Evolutionary conservation across 495 filamentous ascomycete genomes (phyloP).

Genomic region (Podospora tetraspora): DNA sequence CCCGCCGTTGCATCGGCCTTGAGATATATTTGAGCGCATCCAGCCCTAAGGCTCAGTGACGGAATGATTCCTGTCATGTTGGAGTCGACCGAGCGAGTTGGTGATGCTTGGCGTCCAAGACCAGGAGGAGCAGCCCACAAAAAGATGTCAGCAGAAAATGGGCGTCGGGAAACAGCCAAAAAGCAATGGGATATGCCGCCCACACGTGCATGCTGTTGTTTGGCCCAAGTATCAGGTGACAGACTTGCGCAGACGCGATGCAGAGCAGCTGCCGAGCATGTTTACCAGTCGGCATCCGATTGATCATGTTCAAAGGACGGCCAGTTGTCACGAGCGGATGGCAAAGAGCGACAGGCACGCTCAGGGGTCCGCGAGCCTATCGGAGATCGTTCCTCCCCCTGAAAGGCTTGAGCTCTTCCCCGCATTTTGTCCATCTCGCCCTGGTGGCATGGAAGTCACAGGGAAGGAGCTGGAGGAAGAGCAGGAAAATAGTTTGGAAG

Average conservation of each 20-base stretch:
- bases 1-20: neutral
- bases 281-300: neutral
- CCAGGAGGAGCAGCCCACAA: too few relatives aligned
- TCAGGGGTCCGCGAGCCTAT: neutral
- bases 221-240: neutral
- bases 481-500: neutral
- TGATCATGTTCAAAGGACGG: neutral
- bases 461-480: neutral
- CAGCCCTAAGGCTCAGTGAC: too few relatives aligned
- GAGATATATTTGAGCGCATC: neutral
- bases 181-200: too few relatives aligned
- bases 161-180: too few relatives aligned
- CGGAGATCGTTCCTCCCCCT: neutral
- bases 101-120: neutral
- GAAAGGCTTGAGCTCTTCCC: neutral
- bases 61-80: neutral
- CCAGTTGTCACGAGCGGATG: too few relatives aligned
- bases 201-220: neutral
- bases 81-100: neutral
- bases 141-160: too few relatives aligned
- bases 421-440: neutral
- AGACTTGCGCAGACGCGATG: neutral
- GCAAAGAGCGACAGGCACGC: neutral
- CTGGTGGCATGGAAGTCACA: neutral
- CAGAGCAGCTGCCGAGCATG: neutral